A percentile compares a stretch with the other conserved stretches of the same genome.
These are phyloP conservation scores for Tetracladium marchalianum DNA, from an alignment of 495 filamentous ascomycete species.

Conservation along the genomic window DNA sequence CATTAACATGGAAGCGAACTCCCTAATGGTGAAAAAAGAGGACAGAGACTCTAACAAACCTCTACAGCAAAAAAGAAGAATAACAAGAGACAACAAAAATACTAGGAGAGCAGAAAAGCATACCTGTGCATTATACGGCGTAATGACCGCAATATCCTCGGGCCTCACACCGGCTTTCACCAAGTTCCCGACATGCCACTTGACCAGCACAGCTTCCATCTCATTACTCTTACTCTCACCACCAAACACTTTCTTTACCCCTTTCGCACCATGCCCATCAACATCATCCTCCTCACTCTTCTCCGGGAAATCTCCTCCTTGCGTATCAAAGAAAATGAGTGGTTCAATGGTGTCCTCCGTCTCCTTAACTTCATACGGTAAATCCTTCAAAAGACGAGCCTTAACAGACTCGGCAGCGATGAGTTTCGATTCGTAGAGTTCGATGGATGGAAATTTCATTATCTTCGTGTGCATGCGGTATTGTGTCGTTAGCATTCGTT, in stretches of 20 bases:
- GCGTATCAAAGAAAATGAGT: constrained; percentile 90
- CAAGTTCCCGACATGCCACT: constrained; percentile 60
- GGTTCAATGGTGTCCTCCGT: constrained; percentile 86
- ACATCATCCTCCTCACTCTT: constrained; percentile 34
- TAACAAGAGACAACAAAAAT: not conserved
- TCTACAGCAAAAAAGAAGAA: too few species aligned
- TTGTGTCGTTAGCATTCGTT: constrained; percentile 93
- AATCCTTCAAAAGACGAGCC: constrained; percentile 58
- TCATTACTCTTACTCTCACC: constrained; percentile 92
- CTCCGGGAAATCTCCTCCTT: constrained; percentile 83
- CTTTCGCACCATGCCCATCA: constrained; percentile 25
- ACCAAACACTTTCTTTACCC: constrained; percentile 38
- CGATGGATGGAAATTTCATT: constrained; percentile 85
- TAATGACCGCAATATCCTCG: constrained; percentile 86
- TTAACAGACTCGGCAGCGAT: constrained; percentile 72
- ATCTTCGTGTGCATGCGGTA: constrained; percentile 97
- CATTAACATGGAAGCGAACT: not conserved
- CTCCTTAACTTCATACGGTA: constrained; percentile 68
- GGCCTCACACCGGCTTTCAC: constrained; percentile 68
- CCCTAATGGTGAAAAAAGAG: not conserved
- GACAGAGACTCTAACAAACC: too few species aligned
- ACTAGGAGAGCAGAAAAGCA: constrained; percentile 9
- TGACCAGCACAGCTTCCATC: constrained; percentile 76
- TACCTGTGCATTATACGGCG: constrained; percentile 92
- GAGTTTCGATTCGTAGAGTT: constrained; percentile 75